Evolutionary conservation across 2,329 filamentous ascomycete genomes (phyloP), one percentile per base, ranked within the genome.

Genomic region (Claviceps monticola): DNA sequence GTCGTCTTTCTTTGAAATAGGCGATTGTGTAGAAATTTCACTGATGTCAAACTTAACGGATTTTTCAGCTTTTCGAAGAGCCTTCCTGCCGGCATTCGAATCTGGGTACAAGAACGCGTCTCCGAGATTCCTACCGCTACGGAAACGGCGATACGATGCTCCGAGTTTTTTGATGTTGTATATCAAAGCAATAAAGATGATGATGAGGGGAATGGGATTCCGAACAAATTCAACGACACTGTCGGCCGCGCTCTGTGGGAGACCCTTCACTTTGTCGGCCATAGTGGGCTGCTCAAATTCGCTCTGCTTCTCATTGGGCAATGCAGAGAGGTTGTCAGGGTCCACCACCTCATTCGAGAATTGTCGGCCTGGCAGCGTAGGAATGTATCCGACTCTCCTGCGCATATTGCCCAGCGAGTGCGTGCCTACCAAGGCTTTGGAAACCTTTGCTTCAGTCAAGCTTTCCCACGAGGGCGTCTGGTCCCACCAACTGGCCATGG

Each of bases 381-480:
- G 64, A 4, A 66, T 60, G 26, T 72, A 69, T 17, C 64, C 60
- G 14, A 62, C 57, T 29, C 63, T 62, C 19, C 59, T 55, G 4
- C 65, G 60, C 4, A 8, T 61, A 53, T 2, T 62, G 62, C 36
- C 80, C 77, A 41, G 70, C 2, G 75, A 76, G 61, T 90, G 86
- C 1, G 83, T 84, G n/a, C 86, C 86, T 8, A 86, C 76, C 51
- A 91, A 68, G 1, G 75, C 80, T 51, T 79, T 74, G 11, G 76
- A 74, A 11, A 84, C 69, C 57, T 81, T 76, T 1, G 66, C 64
- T 48, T 66, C 61, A 45, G 61, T 65, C 43, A 71, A 58, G 16
- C 65, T 67, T 44, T 74, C 68, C 64, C 66, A 69, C 3, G 64
- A 55, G 2, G 66, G 62, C 9, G 61, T 63, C 36, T 65, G 61